These are phyloP conservation scores for Aspergillus neoniger DNA, from an alignment of 2,329 filamentous ascomycete genomes.

Conservation along the genomic window DNA sequence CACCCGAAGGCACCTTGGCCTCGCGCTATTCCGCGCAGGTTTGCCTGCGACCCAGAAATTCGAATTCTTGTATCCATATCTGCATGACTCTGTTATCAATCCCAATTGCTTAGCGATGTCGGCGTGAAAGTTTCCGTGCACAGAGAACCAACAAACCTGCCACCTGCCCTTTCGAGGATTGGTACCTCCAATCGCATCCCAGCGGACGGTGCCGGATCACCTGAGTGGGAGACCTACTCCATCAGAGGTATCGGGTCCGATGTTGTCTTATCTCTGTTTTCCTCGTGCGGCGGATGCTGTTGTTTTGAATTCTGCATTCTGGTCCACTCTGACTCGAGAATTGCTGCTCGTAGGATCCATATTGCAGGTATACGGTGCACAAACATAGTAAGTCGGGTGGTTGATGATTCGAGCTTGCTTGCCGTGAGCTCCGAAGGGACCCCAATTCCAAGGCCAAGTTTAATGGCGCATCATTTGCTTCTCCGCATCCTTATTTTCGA, in stretches of 20 bases:
- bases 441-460: background rate
- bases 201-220: background rate
- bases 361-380: background rate
- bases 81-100: slow-evolving; percentile 8
- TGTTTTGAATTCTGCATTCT: background rate
- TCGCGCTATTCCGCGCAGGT: slow-evolving; percentile 8
- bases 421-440: background rate
- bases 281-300: background rate
- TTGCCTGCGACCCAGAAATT: slow-evolving; percentile 8
- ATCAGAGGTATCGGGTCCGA: background rate
- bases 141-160: slow-evolving; percentile 1
- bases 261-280: background rate
- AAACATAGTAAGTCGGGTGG: too few relatives aligned
- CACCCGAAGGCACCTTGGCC: slow-evolving; percentile 7
- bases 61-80: slow-evolving; percentile 5
- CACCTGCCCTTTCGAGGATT: slow-evolving; percentile 2
- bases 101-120: slow-evolving; percentile 10
- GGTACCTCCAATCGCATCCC: background rate
- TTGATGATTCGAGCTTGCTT: background rate
- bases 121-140: background rate
- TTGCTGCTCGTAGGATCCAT: background rate
- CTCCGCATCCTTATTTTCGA: background rate
- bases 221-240: background rate
- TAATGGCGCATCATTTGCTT: background rate
- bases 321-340: background rate